A percentile compares a stretch with the other conserved stretches of the same genome.
phyloP scores from a whole-genome alignment of 2,329 filamentous ascomycete species.

The Ascochyta rabiei region DNA sequence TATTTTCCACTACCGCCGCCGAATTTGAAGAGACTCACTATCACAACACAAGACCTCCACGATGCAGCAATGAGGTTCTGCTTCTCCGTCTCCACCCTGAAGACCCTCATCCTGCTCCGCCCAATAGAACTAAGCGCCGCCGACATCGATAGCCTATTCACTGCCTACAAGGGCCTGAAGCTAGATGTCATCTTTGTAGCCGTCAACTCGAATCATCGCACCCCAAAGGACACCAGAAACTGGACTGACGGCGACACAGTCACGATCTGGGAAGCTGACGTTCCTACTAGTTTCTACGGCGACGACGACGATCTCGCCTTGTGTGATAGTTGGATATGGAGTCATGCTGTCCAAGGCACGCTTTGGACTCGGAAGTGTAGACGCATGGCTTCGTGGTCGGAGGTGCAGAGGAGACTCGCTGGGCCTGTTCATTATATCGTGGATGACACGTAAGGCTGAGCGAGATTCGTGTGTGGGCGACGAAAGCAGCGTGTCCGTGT shows the following conservation, averaged over 20 bases:
- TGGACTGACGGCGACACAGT: constrained; percentile 32
- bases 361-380: constrained; percentile 29
- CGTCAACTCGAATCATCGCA: constrained; percentile 32
- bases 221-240: constrained; percentile 24
- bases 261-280: constrained; percentile 36
- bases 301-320: constrained; percentile 33
- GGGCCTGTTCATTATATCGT: constrained; percentile 20
- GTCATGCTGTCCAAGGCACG: constrained; percentile 27
- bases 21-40: constrained; percentile 35
- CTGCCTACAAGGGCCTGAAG: constrained; percentile 24
- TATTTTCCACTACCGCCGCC: constrained; percentile 33
- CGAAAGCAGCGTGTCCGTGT: not conserved
- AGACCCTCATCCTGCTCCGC: constrained; percentile 27
- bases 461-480: no score
- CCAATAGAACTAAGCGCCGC: constrained; percentile 16
- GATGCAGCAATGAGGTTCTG: constrained; percentile 24
- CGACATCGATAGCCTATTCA: constrained; percentile 28
- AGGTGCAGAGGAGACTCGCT: constrained; percentile 19
- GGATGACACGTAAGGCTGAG: not conserved
- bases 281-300: constrained; percentile 37
- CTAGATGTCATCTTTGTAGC: constrained; percentile 37
- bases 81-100: constrained; percentile 24
- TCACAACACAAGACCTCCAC: constrained; percentile 25
- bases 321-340: constrained; percentile 37
- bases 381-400: constrained; percentile 30